phyloP scores from a whole-genome alignment of 805 yeast genomes.

The Torulaspora microellipsoides region DNA sequence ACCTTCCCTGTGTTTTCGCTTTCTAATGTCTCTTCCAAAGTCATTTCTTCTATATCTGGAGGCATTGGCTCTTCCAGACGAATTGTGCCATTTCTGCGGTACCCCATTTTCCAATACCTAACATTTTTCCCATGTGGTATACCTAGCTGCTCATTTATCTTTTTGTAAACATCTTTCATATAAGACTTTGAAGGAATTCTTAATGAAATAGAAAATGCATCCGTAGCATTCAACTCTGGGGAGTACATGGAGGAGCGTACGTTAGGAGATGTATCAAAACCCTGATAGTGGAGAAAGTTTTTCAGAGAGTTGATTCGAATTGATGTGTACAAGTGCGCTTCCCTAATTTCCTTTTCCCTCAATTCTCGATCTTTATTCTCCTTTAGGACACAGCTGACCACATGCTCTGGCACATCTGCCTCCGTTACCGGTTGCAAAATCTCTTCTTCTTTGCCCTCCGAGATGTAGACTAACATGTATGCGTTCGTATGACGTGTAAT shows the following conservation, averaged over 20 bases:
- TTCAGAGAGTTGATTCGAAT: conserved; percentile 52
- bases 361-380: conserved; percentile 57
- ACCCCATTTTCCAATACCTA: conserved; percentile 60
- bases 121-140: conserved; percentile 37
- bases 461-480: conserved; percentile 90
- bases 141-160: conserved; percentile 45
- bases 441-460: conserved; percentile 53
- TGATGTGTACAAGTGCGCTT: conserved; percentile 58
- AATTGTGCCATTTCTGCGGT: conserved; percentile 65
- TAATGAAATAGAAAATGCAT: conserved; percentile 44
- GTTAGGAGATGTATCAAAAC: conserved; percentile 75
- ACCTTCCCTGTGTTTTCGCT: conserved; percentile 42
- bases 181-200: conserved; percentile 55
- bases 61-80: conserved; percentile 50
- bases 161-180: conserved; percentile 45
- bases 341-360: conserved; percentile 59
- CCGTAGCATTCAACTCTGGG: conserved; percentile 43
- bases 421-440: conserved; percentile 56
- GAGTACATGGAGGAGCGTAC: conserved; percentile 43
- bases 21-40: conserved; percentile 50
- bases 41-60: conserved; percentile 28
- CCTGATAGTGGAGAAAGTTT: conserved; percentile 57
- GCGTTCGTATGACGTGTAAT: conserved; percentile 87
- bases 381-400: conserved; percentile 56
- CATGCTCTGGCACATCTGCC: conserved; percentile 60